Conservation (phyloP, 2,329 filamentous ascomycete species). For the Aspergillus flavus region DNA sequence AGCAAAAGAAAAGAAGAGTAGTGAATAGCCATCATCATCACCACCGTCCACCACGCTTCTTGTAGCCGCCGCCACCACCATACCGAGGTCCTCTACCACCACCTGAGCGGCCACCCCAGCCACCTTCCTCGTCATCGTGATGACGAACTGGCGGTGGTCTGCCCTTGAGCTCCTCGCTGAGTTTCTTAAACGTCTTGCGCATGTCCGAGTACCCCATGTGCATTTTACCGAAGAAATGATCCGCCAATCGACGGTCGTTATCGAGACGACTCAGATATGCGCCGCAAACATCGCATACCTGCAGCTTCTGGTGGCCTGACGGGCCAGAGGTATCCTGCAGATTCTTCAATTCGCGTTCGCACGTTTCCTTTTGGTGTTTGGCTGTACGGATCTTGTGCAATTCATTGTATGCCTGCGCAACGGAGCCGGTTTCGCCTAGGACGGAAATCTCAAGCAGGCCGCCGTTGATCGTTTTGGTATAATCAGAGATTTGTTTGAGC, state of each 20-base stretch:
- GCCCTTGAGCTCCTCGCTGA: constrained; percentile 83
- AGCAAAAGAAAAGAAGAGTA: constrained; percentile 14
- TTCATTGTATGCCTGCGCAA: constrained; percentile 82
- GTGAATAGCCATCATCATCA: constrained; percentile 24
- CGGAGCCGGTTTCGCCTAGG: constrained; percentile 77
- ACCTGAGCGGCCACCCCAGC: constrained; percentile 45
- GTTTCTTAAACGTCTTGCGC: constrained; percentile 87
- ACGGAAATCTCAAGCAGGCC: constrained; percentile 85
- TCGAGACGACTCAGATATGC: constrained; percentile 90
- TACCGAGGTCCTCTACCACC: constrained; percentile 48
- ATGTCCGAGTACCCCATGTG: constrained; percentile 97
- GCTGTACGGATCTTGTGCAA: constrained; percentile 82
- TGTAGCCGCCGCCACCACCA: constrained; percentile 47
- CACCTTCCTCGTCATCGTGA: constrained; percentile 55
- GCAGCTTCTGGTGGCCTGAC: constrained; percentile 93
- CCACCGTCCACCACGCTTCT: constrained; percentile 47
- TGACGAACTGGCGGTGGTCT: constrained; percentile 63
- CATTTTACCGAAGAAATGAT: constrained; percentile 99
- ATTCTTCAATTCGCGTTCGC: constrained; percentile 84
- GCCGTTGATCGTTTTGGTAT: constrained; percentile 75
- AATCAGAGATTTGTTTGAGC: constrained; percentile 82
- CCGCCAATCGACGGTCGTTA: constrained; percentile 89
- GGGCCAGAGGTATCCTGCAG: constrained; percentile 91
- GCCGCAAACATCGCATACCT: constrained; percentile 97
- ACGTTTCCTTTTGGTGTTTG: constrained; percentile 77